phyloP scores from a whole-genome alignment of 2,329 filamentous ascomycete genomes.

The Aspergillus ochraceoroseus region DNA sequence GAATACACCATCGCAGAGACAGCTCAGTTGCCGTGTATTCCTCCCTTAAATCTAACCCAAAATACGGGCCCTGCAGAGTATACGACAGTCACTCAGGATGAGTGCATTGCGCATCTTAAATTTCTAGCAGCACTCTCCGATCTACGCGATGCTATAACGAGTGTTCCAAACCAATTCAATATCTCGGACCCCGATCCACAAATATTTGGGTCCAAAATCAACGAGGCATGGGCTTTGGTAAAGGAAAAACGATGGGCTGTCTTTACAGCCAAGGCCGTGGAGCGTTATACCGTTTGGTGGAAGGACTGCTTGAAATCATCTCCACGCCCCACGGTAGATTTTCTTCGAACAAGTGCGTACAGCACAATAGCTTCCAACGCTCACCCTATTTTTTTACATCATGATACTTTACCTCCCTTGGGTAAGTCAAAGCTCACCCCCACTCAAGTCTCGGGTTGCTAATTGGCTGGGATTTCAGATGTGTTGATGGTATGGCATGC shows the following conservation, averaged over 20 bases:
- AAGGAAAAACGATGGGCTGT: conserved; percentile 70
- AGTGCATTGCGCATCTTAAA: conserved; percentile 69
- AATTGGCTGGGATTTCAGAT: conserved; percentile 44
- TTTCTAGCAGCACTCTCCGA: conserved; percentile 63
- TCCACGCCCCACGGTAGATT: conserved; percentile 15
- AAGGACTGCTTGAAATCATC: conserved; percentile 27
- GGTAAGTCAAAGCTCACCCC: conserved; percentile 43
- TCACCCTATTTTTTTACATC: conserved; percentile 36
- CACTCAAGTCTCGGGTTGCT: neutral
- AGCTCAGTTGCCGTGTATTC: conserved; percentile 19
- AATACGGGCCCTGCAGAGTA: conserved; percentile 10
- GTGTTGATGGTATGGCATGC: conserved; percentile 76
- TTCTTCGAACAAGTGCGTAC: conserved; percentile 31
- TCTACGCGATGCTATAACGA: conserved; percentile 63
- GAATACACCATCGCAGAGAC: conserved; percentile 24
- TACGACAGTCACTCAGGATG: conserved; percentile 43
- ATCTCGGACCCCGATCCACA: conserved; percentile 50
- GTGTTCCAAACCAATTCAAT: conserved; percentile 62
- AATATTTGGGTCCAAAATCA: conserved; percentile 31
- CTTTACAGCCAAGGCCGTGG: conserved; percentile 63
- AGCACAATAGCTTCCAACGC: conserved; percentile 22
- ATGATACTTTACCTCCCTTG: conserved; percentile 53
- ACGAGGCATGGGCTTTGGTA: conserved; percentile 50
- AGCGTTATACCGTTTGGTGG: conserved; percentile 67
- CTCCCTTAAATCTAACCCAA: conserved; percentile 23